Evolutionary conservation across 225 moss, liverwort and hornwort genomes (phyloP).

Genomic region (Thuidium tamariscinum): DNA sequence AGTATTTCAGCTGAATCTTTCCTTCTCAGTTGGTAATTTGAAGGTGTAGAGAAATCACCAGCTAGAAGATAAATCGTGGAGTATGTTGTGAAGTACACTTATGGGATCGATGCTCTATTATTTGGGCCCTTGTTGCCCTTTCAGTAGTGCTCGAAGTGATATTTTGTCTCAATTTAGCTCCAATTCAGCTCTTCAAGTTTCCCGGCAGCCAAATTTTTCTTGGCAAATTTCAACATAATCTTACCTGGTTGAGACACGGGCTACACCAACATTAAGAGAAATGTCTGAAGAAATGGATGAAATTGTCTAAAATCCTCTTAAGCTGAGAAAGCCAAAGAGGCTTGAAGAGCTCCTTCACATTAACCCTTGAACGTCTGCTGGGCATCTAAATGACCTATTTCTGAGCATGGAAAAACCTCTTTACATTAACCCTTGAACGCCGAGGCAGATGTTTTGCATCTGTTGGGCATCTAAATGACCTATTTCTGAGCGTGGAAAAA

Average conservation of each 20-base stretch:
- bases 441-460: no score
- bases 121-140: background rate
- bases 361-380: no score
- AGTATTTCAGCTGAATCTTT: background rate
- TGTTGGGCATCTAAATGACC: no score
- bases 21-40: background rate
- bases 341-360: no score
- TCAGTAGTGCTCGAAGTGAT: no score
- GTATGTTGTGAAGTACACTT: background rate
- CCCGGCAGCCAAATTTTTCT: background rate
- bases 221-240: background rate
- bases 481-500: no score
- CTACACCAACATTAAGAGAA: no score
- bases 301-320: rapidly evolving
- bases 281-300: background rate
- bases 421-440: no score
- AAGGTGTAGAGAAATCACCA: background rate
- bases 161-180: background rate
- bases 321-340: no score
- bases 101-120: background rate
- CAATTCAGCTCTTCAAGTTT: background rate
- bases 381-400: no score
- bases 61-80: background rate
- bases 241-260: background rate
- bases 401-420: no score